phyloP scores from a whole-genome alignment of 2,329 filamentous ascomycete species.

The Phyllosticta capitalensis region DNA sequence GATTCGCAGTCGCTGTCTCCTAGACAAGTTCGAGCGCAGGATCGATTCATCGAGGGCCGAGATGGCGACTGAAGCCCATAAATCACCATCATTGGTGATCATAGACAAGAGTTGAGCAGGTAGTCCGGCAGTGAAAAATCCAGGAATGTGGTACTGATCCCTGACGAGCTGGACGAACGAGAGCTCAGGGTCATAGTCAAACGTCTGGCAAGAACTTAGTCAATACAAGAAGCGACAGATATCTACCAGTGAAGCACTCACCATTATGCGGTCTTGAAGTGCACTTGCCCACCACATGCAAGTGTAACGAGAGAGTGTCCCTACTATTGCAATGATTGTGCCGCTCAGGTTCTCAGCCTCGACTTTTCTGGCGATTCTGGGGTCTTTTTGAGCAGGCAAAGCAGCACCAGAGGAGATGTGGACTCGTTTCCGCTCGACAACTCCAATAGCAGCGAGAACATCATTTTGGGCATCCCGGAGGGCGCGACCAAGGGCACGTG shows the following conservation, averaged over 20 bases:
- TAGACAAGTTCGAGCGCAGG: neutral
- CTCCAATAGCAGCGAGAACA: constrained; percentile 37
- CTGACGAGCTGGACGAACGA: constrained; percentile 5
- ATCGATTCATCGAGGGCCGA: constrained; percentile 2
- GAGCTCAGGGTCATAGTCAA: constrained; percentile 1
- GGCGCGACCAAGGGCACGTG: constrained; percentile 29
- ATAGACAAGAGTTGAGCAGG: constrained; percentile 10
- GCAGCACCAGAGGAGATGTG: neutral
- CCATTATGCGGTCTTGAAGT: constrained; percentile 9
- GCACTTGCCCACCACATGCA: constrained; percentile 9
- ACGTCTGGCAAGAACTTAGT: neutral
- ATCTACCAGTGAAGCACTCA: neutral
- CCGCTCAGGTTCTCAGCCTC: constrained; percentile 10
- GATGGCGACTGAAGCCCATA: constrained; percentile 5
- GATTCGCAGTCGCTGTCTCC: neutral
- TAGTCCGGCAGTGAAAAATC: constrained; percentile 8
- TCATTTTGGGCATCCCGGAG: constrained; percentile 39
- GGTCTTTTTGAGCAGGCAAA: constrained; percentile 6
- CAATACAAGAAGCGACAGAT: neutral
- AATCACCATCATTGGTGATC: constrained; percentile 10
- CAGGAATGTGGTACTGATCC: neutral
- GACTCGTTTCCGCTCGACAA: constrained; percentile 32
- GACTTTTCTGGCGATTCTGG: constrained; percentile 1
- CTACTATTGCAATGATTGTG: constrained; percentile 1
- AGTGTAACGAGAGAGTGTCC: neutral